phyloP scores from a whole-genome alignment of 2,329 filamentous ascomycete species.

The Didymella pomorum region DNA sequence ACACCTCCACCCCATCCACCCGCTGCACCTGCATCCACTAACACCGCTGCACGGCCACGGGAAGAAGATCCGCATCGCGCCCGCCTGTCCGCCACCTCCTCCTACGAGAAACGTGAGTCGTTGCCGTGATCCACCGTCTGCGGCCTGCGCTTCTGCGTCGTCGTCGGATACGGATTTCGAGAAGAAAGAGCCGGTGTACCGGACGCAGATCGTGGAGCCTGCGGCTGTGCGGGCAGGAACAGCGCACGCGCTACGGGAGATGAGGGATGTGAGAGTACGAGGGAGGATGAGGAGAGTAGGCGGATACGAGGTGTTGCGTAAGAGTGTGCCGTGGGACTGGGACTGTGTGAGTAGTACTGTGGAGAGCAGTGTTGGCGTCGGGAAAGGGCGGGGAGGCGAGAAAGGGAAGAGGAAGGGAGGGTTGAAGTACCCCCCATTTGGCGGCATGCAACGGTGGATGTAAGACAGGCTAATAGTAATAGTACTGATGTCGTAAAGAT shows the following conservation, averaged over 20 bases:
- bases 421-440: constrained; percentile 42
- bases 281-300: constrained; percentile 35
- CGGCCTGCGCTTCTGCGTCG: constrained; percentile 10
- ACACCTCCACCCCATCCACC: constrained; percentile 33
- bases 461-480: constrained; percentile 3
- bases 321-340: constrained; percentile 46
- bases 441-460: constrained; percentile 36
- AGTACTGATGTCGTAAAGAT: not conserved
- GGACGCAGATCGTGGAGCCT: constrained; percentile 42
- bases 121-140: constrained; percentile 3
- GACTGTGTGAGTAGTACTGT: constrained; percentile 44
- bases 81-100: constrained; percentile 28
- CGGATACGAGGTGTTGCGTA: constrained; percentile 43
- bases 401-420: constrained; percentile 20
- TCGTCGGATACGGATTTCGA: constrained; percentile 14
- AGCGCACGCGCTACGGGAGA: constrained; percentile 34
- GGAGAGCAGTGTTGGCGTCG: constrained; percentile 22
- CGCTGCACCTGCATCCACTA: constrained; percentile 38
- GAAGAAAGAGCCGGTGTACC: constrained; percentile 37
- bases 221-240: constrained; percentile 38
- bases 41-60: constrained; percentile 31
- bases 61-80: constrained; percentile 14
- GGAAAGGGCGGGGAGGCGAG: constrained; percentile 11
- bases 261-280: constrained; percentile 25
- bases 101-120: constrained; percentile 20